Evolutionary conservation across 2,329 filamentous ascomycete species (phyloP).

Genomic region (Hawksworthiomyces lignivorus): DNA sequence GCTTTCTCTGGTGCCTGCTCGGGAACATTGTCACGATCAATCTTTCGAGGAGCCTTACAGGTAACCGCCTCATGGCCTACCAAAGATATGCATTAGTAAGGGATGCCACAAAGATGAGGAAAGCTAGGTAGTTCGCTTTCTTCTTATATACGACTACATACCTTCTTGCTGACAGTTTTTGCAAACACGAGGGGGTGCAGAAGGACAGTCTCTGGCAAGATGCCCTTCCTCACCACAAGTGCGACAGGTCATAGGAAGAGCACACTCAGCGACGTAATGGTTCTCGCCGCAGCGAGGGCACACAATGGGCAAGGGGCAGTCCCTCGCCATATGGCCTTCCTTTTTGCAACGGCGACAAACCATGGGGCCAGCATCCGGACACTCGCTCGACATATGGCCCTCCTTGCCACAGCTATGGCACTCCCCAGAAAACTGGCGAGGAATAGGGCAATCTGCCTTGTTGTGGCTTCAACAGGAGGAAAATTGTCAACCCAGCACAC

Average conservation of each 20-base stretch:
- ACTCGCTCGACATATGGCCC: constrained; percentile 46
- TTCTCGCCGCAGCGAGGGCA: constrained; percentile 39
- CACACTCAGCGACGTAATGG: constrained; percentile 47
- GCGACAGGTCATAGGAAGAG: constrained; percentile 24
- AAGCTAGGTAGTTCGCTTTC: no score
- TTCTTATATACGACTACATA: no score
- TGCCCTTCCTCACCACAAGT: constrained; percentile 42
- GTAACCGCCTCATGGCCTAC: constrained; percentile 47
- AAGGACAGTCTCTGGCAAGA: constrained; percentile 46
- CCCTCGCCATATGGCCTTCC: constrained; percentile 46
- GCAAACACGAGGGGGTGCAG: constrained; percentile 47
- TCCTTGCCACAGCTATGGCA: constrained; percentile 37
- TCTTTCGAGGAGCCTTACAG: constrained; percentile 52
- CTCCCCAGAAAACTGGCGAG: constrained; percentile 29
- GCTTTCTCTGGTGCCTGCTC: constrained; percentile 46
- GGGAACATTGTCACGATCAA: constrained; percentile 45
- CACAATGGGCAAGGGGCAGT: constrained; percentile 47
- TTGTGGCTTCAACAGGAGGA: constrained; percentile 48
- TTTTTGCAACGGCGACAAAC: constrained; percentile 36
- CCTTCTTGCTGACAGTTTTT: constrained; percentile 56
- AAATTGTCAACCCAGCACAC: no score
- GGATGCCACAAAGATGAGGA: no score
- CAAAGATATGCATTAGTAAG: not conserved
- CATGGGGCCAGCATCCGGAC: constrained; percentile 29
- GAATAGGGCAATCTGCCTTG: constrained; percentile 55